A percentile compares a stretch with the other conserved stretches of the same genome.
Conservation (phyloP, 306 rosid species). For the Quillaja saponaria region DNA sequence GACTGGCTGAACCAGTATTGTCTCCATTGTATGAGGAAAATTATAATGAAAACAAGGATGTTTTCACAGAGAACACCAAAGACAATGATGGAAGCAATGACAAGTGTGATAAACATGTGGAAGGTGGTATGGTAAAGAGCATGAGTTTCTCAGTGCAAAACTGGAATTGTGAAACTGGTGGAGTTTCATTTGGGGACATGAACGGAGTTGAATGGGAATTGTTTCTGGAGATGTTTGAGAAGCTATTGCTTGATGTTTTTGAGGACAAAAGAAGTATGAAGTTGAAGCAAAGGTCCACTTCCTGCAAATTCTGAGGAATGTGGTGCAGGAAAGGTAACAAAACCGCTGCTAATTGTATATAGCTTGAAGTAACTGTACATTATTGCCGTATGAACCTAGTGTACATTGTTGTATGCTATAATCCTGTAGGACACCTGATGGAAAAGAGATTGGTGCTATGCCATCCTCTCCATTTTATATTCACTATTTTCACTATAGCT, state of each 20-base stretch:
- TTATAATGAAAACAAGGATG: not conserved
- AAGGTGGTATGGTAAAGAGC: constrained; percentile 29
- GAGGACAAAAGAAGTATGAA: constrained; percentile 42
- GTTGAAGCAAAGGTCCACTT: constrained; percentile 50
- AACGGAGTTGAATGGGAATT: constrained; percentile 59
- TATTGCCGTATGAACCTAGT: constrained; percentile 26
- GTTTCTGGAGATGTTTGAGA: constrained; percentile 58
- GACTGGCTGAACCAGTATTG: not conserved
- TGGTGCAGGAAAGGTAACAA: constrained; percentile 13
- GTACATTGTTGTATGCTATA: constrained; percentile 45
- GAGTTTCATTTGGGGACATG: constrained; percentile 67
- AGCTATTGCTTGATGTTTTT: constrained; percentile 49
- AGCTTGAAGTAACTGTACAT: constrained; percentile 39
- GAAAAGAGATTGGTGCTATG: constrained; percentile 62
- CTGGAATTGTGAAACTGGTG: constrained; percentile 36
- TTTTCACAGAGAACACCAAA: not conserved
- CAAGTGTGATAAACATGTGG: constrained; percentile 3
- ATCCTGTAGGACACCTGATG: constrained; percentile 29
- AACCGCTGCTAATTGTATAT: constrained; percentile 25
- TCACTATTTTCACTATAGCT: too few relatives aligned
- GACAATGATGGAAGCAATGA: not conserved
- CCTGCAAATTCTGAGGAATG: constrained; percentile 49
- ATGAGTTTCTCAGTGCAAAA: constrained; percentile 39
- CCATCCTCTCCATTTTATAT: constrained; percentile 55
- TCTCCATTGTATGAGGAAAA: constrained; percentile 6